Base-by-base conservation (phyloP, 495 filamentous ascomycete genomes). In the Aspergillus steynii region DNA sequence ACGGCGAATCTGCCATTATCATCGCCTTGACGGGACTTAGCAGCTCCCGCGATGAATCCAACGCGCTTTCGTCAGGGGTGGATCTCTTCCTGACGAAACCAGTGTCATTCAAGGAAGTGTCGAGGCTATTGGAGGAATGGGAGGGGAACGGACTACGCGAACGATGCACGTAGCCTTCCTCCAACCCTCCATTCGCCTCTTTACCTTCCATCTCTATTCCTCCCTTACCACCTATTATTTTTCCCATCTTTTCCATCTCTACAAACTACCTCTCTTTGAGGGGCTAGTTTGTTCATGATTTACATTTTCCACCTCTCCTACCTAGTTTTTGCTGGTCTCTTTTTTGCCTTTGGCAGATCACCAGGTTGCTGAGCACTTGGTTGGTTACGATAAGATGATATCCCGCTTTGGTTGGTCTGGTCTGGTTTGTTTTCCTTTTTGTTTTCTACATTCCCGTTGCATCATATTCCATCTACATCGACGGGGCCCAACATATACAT, bases 71-170 rank as follows among this genome's bases (percentile, higher is more conserved):
- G 6, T 84, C 83, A 12, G 90, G 90, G 5, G 82, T 93, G 37
- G 86, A 93, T 68, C 67, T 89, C 14, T 92, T 90, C 67, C 75
- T 92, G 62, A 90, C 89, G 14, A 90, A 91, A 65, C 90, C 90
- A 1, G 86, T 91, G 2, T 77, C 75, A 0, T 80, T 84, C 63
- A 79, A 76, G 60, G 75, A 81, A 58, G 78, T 84, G 0, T 76
- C 79, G 3, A 68, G 78, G 4, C 62, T 83, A 5, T 60, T 84
- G 32, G 71, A 75, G 32, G 80, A 82, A 52, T 82, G 80, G 80
- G 77, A 78, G 53, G 71, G 50, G n/a, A 63, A 67, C 48, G 62
- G 53, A 2, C 53, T 72, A 37, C 12, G 27, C 0, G 14, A 48
- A 9, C 51, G 32, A 28, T 42, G 56, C 42, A 27, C 25, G 29